Evolutionary conservation across 139 green algal species (phyloP).

Genomic region (Haematococcus sp.): DNA sequence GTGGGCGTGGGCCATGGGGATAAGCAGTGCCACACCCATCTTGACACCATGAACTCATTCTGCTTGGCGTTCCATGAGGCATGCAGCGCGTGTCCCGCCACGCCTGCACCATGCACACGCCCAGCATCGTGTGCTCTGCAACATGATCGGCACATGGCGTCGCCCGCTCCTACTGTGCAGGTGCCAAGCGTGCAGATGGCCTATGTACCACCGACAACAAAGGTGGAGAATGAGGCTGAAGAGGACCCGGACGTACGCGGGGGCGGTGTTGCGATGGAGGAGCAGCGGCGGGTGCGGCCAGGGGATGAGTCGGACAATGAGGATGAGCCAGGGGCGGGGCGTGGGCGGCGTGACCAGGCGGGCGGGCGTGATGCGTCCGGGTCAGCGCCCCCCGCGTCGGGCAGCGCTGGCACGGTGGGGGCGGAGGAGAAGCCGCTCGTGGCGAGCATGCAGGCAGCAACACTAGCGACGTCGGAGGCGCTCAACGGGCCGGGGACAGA

Average conservation of each 20-base stretch:
- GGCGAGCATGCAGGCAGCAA: conserved; percentile 23
- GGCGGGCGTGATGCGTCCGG: neutral
- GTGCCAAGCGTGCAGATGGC: conserved; percentile 50
- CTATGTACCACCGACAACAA: conserved; percentile 42
- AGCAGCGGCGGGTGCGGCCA: conserved; percentile 10
- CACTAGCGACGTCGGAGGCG: conserved; percentile 20
- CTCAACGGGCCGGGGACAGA: conserved; percentile 9
- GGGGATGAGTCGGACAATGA: conserved; percentile 28
- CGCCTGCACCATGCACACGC: no score
- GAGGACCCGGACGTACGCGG: conserved; percentile 73
- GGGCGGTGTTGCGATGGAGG: conserved; percentile 45
- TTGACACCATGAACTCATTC: no score
- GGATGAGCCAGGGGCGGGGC: conserved; percentile 14
- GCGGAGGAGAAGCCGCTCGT: neutral
- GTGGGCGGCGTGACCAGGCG: neutral
- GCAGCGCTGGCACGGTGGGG: neutral
- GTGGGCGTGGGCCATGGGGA: no score
- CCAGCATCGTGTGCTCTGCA: no score
- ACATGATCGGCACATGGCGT: no score
- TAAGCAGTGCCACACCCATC: no score
- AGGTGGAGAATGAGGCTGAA: conserved; percentile 50
- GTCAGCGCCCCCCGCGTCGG: neutral
- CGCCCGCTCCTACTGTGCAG: neutral
- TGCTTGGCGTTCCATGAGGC: no score
- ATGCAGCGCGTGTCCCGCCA: no score